Conservation (phyloP, 495 filamentous ascomycete species). For the Terfezia claveryi region DNA sequence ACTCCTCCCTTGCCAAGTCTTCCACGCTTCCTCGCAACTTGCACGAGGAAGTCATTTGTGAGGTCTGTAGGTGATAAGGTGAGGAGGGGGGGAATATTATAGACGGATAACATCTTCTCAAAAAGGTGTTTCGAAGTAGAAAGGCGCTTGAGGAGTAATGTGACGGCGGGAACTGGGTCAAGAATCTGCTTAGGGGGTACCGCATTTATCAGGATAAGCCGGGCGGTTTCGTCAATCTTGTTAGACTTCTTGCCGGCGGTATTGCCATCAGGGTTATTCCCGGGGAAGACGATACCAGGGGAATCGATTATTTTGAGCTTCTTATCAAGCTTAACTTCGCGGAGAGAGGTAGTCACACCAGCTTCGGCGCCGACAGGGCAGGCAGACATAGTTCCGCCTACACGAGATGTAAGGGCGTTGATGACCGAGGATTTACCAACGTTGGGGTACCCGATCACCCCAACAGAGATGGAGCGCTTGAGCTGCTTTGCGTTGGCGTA, state of each 20-base stretch:
- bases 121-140: conserved; percentile 48
- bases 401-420: conserved; percentile 67
- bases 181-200: conserved; percentile 83
- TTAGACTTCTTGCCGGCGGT: conserved; percentile 30
- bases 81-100: conserved; percentile 60
- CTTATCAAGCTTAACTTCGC: conserved; percentile 82
- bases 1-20: conserved; percentile 74
- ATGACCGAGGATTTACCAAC: conserved; percentile 95
- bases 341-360: conserved; percentile 72
- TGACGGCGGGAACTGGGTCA: conserved; percentile 71
- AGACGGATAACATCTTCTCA: conserved; percentile 54
- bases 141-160: conserved; percentile 55
- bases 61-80: conserved; percentile 30
- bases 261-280: conserved; percentile 14
- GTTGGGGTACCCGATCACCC: conserved; percentile 91
- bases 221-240: conserved; percentile 55
- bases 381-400: conserved; percentile 43
- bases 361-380: conserved; percentile 85
- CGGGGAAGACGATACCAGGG: conserved; percentile 83
- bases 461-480: conserved; percentile 75
- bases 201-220: conserved; percentile 72
- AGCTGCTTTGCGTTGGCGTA: conserved; percentile 67
- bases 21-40: conserved; percentile 82
- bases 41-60: conserved; percentile 82
- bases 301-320: conserved; percentile 89